phyloP scores from a whole-genome alignment of 345 rosid genomes.

The Chamaenerion angustifolium region DNA sequence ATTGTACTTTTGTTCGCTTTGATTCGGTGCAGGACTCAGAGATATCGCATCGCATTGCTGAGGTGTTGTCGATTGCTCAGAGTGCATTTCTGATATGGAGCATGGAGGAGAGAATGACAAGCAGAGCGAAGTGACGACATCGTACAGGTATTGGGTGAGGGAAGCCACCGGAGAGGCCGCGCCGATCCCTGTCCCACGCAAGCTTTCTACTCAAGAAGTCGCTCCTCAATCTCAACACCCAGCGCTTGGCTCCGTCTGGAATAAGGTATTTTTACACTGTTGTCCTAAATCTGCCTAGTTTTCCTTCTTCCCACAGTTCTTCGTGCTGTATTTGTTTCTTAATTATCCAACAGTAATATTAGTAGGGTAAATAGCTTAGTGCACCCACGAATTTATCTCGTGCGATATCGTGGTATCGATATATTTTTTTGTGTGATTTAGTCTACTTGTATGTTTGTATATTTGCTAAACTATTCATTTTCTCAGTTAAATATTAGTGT shows the following conservation, averaged over 20 bases:
- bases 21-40: no score
- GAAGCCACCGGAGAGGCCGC: constrained; percentile 60
- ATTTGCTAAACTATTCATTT: no score
- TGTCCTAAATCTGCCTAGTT: background rate
- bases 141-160: constrained; percentile 87
- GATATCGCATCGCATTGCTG: no score
- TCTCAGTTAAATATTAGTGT: no score
- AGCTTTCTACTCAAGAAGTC: constrained; percentile 30
- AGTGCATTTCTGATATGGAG: constrained; percentile 16
- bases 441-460: no score
- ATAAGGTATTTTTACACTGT: constrained; percentile 23
- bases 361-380: no score
- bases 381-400: no score
- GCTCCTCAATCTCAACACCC: constrained; percentile 18
- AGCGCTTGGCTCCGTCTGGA: constrained; percentile 85
- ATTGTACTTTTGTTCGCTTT: no score
- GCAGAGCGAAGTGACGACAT: constrained; percentile 26
- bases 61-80: no score
- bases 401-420: no score
- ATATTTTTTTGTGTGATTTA: no score
- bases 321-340: background rate
- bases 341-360: no score
- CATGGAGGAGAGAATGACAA: constrained; percentile 20
- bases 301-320: background rate
- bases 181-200: constrained; percentile 64